Evolutionary conservation across 768 basidiomycete species (phyloP).

Genomic region (Cystofilobasidium ferigula): DNA sequence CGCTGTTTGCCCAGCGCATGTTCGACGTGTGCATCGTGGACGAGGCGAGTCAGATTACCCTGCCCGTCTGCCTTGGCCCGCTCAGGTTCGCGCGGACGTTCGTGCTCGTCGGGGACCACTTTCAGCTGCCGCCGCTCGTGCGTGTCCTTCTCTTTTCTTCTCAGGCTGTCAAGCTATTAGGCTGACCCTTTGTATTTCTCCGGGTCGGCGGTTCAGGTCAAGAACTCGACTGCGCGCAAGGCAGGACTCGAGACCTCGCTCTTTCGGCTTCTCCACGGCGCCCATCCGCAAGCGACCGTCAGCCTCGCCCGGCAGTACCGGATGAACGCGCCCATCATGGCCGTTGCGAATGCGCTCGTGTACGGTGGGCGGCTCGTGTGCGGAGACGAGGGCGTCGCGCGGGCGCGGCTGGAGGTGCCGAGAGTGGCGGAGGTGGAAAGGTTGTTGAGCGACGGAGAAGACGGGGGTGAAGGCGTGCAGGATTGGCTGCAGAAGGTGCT

Average conservation of each 20-base stretch:
- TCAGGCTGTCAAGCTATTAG: background rate
- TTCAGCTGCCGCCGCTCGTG: constrained; percentile 89
- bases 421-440: constrained; percentile 30
- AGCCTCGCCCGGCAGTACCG: constrained; percentile 83
- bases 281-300: constrained; percentile 60
- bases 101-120: constrained; percentile 92
- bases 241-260: constrained; percentile 82
- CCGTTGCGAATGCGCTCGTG: constrained; percentile 72
- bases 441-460: background rate
- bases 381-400: constrained; percentile 62
- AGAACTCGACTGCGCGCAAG: constrained; percentile 62
- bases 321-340: constrained; percentile 96
- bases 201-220: constrained; percentile 50
- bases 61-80: constrained; percentile 90
- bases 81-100: constrained; percentile 81
- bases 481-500: constrained; percentile 67
- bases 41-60: constrained; percentile 92
- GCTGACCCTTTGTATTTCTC: background rate
- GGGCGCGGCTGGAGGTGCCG: constrained; percentile 49
- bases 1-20: constrained; percentile 66
- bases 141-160: constrained; percentile 27
- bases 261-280: constrained; percentile 76
- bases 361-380: constrained; percentile 68
- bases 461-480: constrained; percentile 34
- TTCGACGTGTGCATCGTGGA: constrained; percentile 98